phyloP scores from a whole-genome alignment of 2,329 filamentous ascomycete genomes.

The Hirsutella minnesotensis region DNA sequence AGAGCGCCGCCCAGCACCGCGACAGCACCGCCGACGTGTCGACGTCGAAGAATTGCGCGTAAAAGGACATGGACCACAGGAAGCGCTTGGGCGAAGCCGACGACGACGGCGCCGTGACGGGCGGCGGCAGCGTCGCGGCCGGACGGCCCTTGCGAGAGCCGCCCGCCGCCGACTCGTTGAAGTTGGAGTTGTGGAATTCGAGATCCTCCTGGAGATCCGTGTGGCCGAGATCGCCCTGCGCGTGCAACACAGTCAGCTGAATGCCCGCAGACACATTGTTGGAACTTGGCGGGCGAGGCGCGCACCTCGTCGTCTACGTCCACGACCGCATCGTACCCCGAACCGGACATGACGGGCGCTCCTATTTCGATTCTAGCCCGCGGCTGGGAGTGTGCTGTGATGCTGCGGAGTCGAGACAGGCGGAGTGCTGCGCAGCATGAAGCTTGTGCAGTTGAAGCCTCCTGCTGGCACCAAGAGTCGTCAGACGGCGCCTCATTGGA shows the following conservation, averaged over 20 bases:
- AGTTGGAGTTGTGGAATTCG: constrained; percentile 93
- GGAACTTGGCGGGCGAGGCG: not conserved
- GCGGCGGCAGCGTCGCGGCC: constrained; percentile 42
- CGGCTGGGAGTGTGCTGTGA: not conserved
- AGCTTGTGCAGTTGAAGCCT: not conserved
- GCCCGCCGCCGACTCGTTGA: constrained; percentile 46
- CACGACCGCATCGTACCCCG: constrained; percentile 95
- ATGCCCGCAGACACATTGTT: not conserved
- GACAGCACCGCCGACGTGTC: constrained; percentile 82
- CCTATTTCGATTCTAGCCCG: not conserved
- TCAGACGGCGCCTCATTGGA: not conserved
- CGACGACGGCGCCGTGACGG: constrained; percentile 37
- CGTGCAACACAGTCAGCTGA: not conserved
- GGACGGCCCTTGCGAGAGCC: constrained; percentile 33
- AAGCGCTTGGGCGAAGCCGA: constrained; percentile 59
- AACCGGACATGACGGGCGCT: constrained; percentile 52
- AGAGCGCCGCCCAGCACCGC: constrained; percentile 81
- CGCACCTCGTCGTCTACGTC: constrained; percentile 88
- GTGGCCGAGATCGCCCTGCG: constrained; percentile 87
- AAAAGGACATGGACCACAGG: constrained; percentile 88
- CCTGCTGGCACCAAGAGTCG: not conserved
- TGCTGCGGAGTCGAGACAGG: not conserved
- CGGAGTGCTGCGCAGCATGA: not conserved
- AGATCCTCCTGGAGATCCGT: constrained; percentile 98
- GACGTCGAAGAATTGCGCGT: constrained; percentile 97